These are phyloP conservation scores for Candida xiaguanensis DNA, from an alignment of 805 yeast genomes.

Conservation along the genomic window DNA sequence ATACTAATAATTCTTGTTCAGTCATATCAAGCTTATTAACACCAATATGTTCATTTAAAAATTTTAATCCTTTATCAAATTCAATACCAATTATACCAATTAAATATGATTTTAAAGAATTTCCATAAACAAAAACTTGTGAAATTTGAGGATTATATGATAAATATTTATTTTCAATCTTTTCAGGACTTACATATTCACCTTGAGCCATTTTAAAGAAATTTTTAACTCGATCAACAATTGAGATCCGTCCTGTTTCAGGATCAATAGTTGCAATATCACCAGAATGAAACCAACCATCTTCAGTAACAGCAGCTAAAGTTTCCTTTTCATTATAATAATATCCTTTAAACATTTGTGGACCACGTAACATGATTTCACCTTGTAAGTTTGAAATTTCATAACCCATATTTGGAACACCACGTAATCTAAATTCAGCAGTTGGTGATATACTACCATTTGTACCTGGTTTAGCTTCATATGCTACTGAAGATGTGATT, in stretches of 20 bases:
- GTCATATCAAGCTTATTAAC: slow-evolving; percentile 11
- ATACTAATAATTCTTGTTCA: slow-evolving; percentile 11
- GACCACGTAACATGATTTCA: slow-evolving; percentile 62
- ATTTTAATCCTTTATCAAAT: slow-evolving; percentile 25
- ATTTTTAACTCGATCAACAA: too few species aligned
- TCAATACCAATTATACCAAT: slow-evolving; percentile 65
- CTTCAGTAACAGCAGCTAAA: slow-evolving; percentile 44
- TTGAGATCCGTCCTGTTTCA: slow-evolving; percentile 47
- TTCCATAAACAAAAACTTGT: slow-evolving; percentile 60
- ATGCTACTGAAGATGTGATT: slow-evolving; percentile 14
- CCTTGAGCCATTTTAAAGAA: slow-evolving; percentile 50
- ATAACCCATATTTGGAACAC: slow-evolving; percentile 18
- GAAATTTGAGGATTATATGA: slow-evolving; percentile 44
- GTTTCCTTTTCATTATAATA: slow-evolving; percentile 58
- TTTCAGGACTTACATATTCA: slow-evolving; percentile 66
- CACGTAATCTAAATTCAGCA: slow-evolving; percentile 18
- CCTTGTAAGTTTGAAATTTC: slow-evolving; percentile 14
- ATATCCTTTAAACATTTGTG: slow-evolving; percentile 55
- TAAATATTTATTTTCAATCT: slow-evolving; percentile 59
- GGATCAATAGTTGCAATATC: slow-evolving; percentile 56
- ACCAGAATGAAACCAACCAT: slow-evolving; percentile 61
- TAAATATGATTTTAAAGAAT: slow-evolving; percentile 48
- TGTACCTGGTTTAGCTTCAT: slow-evolving; percentile 22
- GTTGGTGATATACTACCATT: slow-evolving; percentile 20
- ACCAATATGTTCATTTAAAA: slow-evolving; percentile 15